Conservation (phyloP, 441 rosid species). For the Populus hybrid region DNA sequence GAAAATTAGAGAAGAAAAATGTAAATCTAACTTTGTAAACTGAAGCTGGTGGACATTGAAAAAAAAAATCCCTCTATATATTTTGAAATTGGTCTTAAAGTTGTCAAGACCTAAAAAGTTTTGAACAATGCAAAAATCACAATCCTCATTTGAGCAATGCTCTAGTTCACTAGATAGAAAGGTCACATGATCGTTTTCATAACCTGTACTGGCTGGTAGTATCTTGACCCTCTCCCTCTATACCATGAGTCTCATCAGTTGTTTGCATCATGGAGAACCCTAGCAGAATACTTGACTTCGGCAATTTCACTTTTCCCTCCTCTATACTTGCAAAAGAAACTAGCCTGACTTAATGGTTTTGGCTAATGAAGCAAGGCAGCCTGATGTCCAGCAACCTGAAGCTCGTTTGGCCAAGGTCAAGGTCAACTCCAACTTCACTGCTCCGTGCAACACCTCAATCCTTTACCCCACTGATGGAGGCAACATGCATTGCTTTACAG, state of each 20-base stretch:
- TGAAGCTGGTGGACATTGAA: not conserved
- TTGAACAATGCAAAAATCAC: not conserved
- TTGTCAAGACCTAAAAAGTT: not conserved
- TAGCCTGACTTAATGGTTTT: not conserved
- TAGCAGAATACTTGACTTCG: not conserved
- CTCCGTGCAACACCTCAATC: constrained; percentile 74
- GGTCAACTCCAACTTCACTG: constrained; percentile 61
- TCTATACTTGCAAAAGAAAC: not conserved
- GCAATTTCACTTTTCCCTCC: not conserved
- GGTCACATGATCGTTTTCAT: not conserved
- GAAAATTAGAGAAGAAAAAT: not conserved
- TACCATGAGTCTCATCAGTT: not conserved
- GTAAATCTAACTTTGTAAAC: not conserved
- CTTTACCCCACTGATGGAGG: constrained; percentile 94
- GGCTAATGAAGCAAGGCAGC: constrained; percentile 11
- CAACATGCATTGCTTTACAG: constrained; percentile 92
- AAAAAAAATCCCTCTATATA: not conserved
- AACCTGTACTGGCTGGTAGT: not conserved
- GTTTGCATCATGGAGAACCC: not conserved
- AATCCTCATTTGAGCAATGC: not conserved
- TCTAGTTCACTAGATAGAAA: not conserved
- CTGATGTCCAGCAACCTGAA: constrained; percentile 23
- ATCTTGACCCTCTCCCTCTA: not conserved
- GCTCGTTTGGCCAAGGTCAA: constrained; percentile 65
- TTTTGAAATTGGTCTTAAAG: not conserved